Evolutionary conservation across 1,284 basidiomycete species (phyloP).

Genomic region (Chalciporus sp.): DNA sequence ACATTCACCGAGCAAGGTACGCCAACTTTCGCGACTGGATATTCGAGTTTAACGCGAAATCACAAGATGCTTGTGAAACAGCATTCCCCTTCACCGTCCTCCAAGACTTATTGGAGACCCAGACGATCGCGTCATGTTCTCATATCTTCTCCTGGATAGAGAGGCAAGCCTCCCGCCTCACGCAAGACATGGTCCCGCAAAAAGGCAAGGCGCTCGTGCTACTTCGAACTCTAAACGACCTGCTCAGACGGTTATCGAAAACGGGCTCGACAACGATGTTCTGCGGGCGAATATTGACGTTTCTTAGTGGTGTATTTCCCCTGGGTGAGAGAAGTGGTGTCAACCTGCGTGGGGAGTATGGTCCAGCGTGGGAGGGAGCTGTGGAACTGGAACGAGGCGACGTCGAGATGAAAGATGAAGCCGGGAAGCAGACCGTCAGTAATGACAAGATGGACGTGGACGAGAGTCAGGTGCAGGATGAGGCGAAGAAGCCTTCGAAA

Average conservation of each 20-base stretch:
- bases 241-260: slow-evolving; percentile 82
- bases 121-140: slow-evolving; percentile 80
- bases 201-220: slow-evolving; percentile 87
- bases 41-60: slow-evolving; percentile 8
- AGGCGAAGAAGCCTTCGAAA: slow-evolving; percentile 39
- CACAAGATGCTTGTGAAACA: slow-evolving; percentile 53
- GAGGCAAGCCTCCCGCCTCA: slow-evolving; percentile 62
- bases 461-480: slow-evolving; percentile 43
- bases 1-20: slow-evolving; percentile 73
- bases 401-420: slow-evolving; percentile 31
- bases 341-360: slow-evolving; percentile 84
- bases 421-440: slow-evolving; percentile 20
- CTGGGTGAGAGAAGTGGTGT: slow-evolving; percentile 89
- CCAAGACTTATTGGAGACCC: slow-evolving; percentile 77
- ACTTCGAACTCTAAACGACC: slow-evolving; percentile 83
- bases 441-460: slow-evolving; percentile 43
- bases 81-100: slow-evolving; percentile 64
- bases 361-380: slow-evolving; percentile 77
- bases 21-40: slow-evolving; percentile 36
- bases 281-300: slow-evolving; percentile 85
- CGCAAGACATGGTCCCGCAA: slow-evolving; percentile 75
- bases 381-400: slow-evolving; percentile 37
- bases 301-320: slow-evolving; percentile 84
- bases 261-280: slow-evolving; percentile 82
- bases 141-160: slow-evolving; percentile 87